phyloP scores from a whole-genome alignment of 1,284 basidiomycete genomes.

The Heliocybe sulcata region DNA sequence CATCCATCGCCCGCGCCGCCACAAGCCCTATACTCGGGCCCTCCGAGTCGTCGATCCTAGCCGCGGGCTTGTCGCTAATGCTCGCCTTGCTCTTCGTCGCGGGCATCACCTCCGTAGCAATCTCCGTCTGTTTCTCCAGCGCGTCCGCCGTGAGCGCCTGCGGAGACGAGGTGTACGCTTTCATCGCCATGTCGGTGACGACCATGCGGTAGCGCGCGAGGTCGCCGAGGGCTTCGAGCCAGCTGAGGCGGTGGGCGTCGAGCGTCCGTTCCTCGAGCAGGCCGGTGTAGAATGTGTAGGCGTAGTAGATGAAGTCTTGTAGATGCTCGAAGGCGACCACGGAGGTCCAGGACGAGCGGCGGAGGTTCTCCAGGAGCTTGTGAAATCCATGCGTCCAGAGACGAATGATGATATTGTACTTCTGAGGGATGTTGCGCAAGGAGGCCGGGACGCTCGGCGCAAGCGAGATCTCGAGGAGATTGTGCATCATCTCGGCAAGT shows the following conservation, averaged over 20 bases:
- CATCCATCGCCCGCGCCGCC: slow-evolving; percentile 80
- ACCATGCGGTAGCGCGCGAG: slow-evolving; percentile 93
- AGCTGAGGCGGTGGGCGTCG: slow-evolving; percentile 67
- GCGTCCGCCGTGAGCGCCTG: slow-evolving; percentile 13
- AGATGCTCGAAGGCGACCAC: slow-evolving; percentile 68
- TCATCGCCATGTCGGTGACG: slow-evolving; percentile 62
- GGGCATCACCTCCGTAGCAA: neutral
- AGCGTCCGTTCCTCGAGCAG: slow-evolving; percentile 82
- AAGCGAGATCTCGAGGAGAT: slow-evolving; percentile 81
- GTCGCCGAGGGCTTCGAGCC: slow-evolving; percentile 96
- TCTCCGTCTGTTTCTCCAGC: neutral
- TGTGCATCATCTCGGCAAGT: slow-evolving; percentile 84
- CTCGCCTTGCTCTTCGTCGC: slow-evolving; percentile 25
- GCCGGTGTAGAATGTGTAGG: slow-evolving; percentile 90
- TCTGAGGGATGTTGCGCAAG: slow-evolving; percentile 81
- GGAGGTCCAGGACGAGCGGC: slow-evolving; percentile 68
- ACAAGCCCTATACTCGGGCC: slow-evolving; percentile 80
- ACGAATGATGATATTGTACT: slow-evolving; percentile 92
- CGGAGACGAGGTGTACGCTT: slow-evolving; percentile 29
- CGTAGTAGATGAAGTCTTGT: slow-evolving; percentile 89
- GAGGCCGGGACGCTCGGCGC: slow-evolving; percentile 85
- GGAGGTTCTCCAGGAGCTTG: slow-evolving; percentile 83
- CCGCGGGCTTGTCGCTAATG: slow-evolving; percentile 42
- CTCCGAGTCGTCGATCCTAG: slow-evolving; percentile 59
- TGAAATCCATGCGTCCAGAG: slow-evolving; percentile 93